These are phyloP conservation scores for Handroanthus guayacan DNA, from an alignment of 257 asterid genomes.

Conservation along the genomic window DNA sequence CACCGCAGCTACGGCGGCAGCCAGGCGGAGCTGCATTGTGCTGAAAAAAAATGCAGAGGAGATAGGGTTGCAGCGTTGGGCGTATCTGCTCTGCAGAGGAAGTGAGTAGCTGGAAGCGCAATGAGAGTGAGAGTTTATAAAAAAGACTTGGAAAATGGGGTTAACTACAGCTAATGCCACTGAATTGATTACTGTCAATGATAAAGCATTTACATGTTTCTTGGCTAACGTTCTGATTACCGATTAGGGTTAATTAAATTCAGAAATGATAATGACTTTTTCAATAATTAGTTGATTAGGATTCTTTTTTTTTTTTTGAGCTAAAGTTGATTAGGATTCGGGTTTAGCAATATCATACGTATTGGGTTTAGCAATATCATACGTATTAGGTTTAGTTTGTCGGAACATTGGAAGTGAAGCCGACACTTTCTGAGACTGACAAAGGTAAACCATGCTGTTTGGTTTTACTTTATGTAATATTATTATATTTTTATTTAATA, in stretches of 20 bases:
- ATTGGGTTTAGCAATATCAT: background rate
- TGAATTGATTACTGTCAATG: background rate
- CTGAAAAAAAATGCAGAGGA: background rate
- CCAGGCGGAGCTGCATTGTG: constrained; percentile 59
- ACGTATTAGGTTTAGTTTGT: constrained; percentile 21
- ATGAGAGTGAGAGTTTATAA: constrained; percentile 25
- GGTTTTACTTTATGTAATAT: too few species aligned
- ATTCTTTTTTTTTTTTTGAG: background rate
- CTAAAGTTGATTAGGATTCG: background rate
- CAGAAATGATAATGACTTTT: background rate
- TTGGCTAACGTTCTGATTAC: background rate
- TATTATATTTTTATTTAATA: too few species aligned
- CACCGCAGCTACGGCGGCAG: constrained; percentile 44
- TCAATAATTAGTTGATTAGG: background rate
- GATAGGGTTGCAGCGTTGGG: background rate
- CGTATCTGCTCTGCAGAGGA: background rate
- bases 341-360: background rate
- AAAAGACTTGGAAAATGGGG: background rate
- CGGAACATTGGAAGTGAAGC: constrained; percentile 12
- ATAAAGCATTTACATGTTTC: background rate
- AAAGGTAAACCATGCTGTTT: background rate
- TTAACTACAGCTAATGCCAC: constrained; percentile 11
- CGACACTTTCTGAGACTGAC: constrained; percentile 1
- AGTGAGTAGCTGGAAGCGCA: background rate
- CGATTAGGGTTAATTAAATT: background rate